Percentiles rank a stretch among this genome's conserved stretches.
phyloP scores from a whole-genome alignment of 2,329 filamentous ascomycete genomes.

The Fusarium brevicatenulatum region DNA sequence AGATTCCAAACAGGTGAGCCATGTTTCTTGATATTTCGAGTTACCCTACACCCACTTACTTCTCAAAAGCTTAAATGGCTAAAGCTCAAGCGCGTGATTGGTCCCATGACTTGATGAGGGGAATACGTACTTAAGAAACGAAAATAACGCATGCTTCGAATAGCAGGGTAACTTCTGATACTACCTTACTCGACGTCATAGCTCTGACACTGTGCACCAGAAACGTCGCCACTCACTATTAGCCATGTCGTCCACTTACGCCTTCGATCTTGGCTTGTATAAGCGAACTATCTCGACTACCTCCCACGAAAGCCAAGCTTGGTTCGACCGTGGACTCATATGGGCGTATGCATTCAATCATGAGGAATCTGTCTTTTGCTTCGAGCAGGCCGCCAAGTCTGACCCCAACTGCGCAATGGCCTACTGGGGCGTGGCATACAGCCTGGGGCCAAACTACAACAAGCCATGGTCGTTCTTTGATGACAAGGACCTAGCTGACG shows the following conservation, averaged over 20 bases:
- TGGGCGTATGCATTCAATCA: constrained; percentile 84
- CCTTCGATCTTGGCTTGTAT: constrained; percentile 20
- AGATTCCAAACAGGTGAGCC: too few relatives aligned
- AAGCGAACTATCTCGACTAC: constrained; percentile 12
- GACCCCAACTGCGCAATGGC: constrained; percentile 70
- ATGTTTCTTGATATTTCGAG: too few relatives aligned
- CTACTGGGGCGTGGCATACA: constrained; percentile 77
- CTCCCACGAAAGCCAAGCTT: constrained; percentile 56
- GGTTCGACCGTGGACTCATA: constrained; percentile 78
- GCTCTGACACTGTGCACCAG: too few relatives aligned
- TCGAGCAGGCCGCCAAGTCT: constrained; percentile 64
- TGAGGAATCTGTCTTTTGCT: constrained; percentile 74
- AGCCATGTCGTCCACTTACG: background rate
- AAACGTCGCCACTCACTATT: background rate
- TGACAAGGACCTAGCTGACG: constrained; percentile 57
- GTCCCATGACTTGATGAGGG: background rate
- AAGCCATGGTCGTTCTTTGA: constrained; percentile 82
- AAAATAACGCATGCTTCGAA: background rate
- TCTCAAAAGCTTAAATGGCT: too few relatives aligned
- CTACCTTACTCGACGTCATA: background rate
- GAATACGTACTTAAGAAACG: background rate
- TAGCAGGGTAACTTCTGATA: background rate
- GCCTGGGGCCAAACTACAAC: constrained; percentile 79
- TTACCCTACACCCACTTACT: background rate
- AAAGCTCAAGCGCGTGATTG: background rate